Evolutionary conservation across 257 asterid species (phyloP).

Genomic region (Nicotiana tomentosiformis): DNA sequence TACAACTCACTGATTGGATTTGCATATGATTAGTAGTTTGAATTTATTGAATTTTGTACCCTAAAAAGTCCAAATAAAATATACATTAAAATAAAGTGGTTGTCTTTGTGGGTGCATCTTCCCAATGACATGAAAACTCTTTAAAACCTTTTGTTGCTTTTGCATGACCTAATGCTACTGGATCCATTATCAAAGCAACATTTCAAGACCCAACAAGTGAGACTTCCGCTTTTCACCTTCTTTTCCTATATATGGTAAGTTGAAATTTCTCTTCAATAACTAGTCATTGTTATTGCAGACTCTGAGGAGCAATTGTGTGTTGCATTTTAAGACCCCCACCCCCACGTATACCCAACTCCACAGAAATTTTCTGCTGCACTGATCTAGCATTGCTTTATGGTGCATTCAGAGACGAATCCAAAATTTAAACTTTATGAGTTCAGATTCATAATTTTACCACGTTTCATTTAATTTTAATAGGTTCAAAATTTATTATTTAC

Average conservation of each 20-base stretch:
- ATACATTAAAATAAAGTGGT: not conserved
- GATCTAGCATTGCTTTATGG: not conserved
- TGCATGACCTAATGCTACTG: slow-evolving; percentile 48
- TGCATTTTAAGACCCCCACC: slow-evolving; percentile 33
- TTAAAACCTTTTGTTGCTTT: slow-evolving; percentile 2
- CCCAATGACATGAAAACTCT: slow-evolving; percentile 31
- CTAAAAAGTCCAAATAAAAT: not conserved
- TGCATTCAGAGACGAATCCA: too few species aligned
- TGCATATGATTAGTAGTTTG: slow-evolving; percentile 33
- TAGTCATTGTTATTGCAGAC: slow-evolving; percentile 47
- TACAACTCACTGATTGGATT: slow-evolving; percentile 23
- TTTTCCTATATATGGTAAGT: slow-evolving; percentile 36
- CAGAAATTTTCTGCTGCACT: not conserved
- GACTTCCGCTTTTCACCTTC: slow-evolving; percentile 33
- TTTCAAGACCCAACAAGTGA: slow-evolving; percentile 40
- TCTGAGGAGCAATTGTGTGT: slow-evolving; percentile 45
- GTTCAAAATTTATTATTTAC: too few species aligned
- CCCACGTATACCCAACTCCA: not conserved
- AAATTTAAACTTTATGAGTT: too few species aligned
- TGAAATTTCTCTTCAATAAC: slow-evolving; percentile 41
- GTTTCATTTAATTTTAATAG: too few species aligned
- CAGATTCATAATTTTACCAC: too few species aligned
- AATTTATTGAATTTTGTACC: slow-evolving; percentile 11
- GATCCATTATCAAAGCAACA: slow-evolving; percentile 47
- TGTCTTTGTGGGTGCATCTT: slow-evolving; percentile 13